Base-by-base conservation (phyloP, 176 grass and related monocot genomes). In the Saccharum officinarum region DNA sequence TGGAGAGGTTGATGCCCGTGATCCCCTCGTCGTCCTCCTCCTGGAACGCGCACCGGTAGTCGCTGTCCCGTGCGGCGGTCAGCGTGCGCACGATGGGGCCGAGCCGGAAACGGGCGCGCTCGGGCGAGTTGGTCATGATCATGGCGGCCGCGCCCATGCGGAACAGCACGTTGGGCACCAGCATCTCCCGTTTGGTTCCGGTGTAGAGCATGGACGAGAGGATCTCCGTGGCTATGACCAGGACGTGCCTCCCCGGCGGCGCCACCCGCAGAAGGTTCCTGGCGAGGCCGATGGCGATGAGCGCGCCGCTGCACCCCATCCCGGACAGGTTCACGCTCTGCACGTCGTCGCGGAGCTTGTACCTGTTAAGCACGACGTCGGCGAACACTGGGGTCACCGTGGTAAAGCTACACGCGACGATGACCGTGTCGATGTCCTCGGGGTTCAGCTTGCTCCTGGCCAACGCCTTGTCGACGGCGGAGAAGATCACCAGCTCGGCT, bases 371-470 rank as follows among this genome's bases (percentile, higher is more conserved):
- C 2, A 57, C 54, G 2, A n/a, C 54, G 54, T 57, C 54, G 54
- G 54, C 54, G 54, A 57, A 57, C 54, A 20, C 54, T 7, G 54
- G 54, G 7, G 54, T 57, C 20, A 9, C 6, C 54, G 54, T 57
- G 18, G 54, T 57, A 20, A 57, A 57, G 54, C 80, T 77, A 63
- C 79, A 82, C 72, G 67, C 77, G 33, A 88, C 23, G 3, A 88
- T 13, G 26, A 88, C 37, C 28, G 69, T n/a, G 25, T 83, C 72
- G 46, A 88, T 28, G 36, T 69, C 62, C 10, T 3, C 30, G 0
- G 86, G 63, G 17, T 36, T 39, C 15, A 88, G 23, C 7, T 4
- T 6, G 42, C 54, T 57, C 54, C 54, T 22, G 1, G 54, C 54
- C 7, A 57, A 1, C 54, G 54, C 54, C 54, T 57, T 57, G 54